Evolutionary conservation across 1,284 basidiomycete species (phyloP).

Genomic region (Sanguinoderma infundibulare): DNA sequence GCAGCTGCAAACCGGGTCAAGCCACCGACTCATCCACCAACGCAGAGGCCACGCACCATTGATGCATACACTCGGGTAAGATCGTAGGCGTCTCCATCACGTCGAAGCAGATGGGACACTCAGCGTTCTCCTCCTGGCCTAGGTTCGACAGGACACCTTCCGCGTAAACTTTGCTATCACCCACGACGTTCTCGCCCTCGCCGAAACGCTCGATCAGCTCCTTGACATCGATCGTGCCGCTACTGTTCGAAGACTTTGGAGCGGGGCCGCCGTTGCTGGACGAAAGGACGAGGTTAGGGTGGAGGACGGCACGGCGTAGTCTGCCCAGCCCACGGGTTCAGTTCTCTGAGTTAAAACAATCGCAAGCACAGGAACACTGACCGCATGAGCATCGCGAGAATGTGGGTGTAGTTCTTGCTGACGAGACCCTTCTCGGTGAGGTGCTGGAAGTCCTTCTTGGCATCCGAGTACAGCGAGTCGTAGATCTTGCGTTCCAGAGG

Average conservation of each 20-base stretch:
- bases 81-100: slow-evolving; percentile 73
- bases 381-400: slow-evolving; percentile 92
- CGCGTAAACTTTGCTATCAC: slow-evolving; percentile 55
- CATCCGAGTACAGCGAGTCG: slow-evolving; percentile 72
- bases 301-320: slow-evolving; percentile 85
- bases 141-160: slow-evolving; percentile 70
- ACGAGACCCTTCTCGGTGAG: slow-evolving; percentile 78
- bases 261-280: slow-evolving; percentile 8
- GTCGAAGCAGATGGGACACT: slow-evolving; percentile 87
- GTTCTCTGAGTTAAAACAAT: too few species aligned
- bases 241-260: slow-evolving; percentile 32
- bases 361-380: slow-evolving; percentile 32
- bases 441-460: slow-evolving; percentile 75
- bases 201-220: slow-evolving; percentile 67
- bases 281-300: slow-evolving; percentile 77
- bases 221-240: slow-evolving; percentile 59
- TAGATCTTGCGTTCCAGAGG: slow-evolving; percentile 82
- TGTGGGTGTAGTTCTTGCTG: slow-evolving; percentile 87
- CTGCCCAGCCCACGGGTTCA: slow-evolving; percentile 41
- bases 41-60: slow-evolving; percentile 53
- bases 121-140: slow-evolving; percentile 48
- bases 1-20: slow-evolving; percentile 53
- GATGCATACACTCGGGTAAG: slow-evolving; percentile 79
- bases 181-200: slow-evolving; percentile 41
- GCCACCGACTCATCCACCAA: not conserved